phyloP scores from a whole-genome alignment of 306 rosid species.

The Acacia melanoxylon region DNA sequence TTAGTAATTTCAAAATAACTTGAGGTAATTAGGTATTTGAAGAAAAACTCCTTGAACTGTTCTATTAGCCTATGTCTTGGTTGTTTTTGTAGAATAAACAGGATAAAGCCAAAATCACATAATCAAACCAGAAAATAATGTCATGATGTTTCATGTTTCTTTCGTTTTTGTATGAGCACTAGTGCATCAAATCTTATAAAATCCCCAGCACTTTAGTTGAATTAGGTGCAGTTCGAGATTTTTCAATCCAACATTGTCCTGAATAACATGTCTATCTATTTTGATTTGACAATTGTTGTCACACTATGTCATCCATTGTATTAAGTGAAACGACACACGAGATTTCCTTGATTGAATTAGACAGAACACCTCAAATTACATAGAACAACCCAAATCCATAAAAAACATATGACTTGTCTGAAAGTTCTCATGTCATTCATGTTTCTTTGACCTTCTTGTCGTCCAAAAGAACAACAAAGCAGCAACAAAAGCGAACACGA shows the following conservation, averaged over 20 bases:
- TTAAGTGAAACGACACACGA: not conserved
- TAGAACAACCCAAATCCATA: not conserved
- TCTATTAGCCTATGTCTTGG: not conserved
- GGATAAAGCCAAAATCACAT: not conserved
- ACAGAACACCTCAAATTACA: not conserved
- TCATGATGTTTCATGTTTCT: not conserved
- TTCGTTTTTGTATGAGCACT: not conserved
- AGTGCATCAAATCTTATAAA: not conserved
- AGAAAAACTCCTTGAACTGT: not conserved
- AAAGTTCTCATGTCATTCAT: not conserved
- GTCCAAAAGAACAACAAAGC: not conserved
- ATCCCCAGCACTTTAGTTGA: not conserved
- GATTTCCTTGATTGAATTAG: not conserved
- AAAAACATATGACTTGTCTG: not conserved
- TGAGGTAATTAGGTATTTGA: not conserved
- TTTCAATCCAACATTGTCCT: not conserved
- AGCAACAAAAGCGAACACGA: not conserved
- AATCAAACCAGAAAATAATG: not conserved
- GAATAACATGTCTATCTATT: not conserved
- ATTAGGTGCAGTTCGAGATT: not conserved
- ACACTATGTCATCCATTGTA: not conserved
- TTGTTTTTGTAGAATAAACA: not conserved
- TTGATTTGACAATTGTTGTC: not conserved
- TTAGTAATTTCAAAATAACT: not conserved
- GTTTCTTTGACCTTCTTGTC: not conserved